Evolutionary conservation across 1,284 basidiomycete genomes (phyloP).

Genomic region (Ceratobasidium sp.): DNA sequence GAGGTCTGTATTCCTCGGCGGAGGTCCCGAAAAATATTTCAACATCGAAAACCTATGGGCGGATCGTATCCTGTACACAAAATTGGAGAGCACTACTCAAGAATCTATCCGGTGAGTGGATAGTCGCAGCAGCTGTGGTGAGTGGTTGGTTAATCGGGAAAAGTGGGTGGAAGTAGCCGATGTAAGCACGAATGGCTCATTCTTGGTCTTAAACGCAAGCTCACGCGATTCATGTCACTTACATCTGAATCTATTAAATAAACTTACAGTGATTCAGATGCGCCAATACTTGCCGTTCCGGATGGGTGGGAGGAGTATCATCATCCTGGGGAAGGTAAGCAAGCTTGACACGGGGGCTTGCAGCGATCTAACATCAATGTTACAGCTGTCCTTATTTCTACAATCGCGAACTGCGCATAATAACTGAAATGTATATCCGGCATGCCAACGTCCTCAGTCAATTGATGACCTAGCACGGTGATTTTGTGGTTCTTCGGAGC

Average conservation of each 20-base stretch:
- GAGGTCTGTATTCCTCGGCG: conserved; percentile 11
- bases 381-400: too few species aligned
- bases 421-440: conserved; percentile 31
- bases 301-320: too few species aligned
- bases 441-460: neutral
- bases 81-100: conserved; percentile 39
- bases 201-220: too few species aligned
- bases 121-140: conserved; percentile 30
- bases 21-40: conserved; percentile 32
- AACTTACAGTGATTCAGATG: too few species aligned
- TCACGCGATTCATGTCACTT: too few species aligned
- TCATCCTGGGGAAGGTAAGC: too few species aligned
- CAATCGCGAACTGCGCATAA: conserved; percentile 10
- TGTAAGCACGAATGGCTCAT: too few species aligned
- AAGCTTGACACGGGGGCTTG: too few species aligned
- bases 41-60: conserved; percentile 44
- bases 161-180: too few species aligned
- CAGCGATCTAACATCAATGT: too few species aligned
- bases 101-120: conserved; percentile 37
- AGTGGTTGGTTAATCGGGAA: neutral
- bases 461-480: conserved; percentile 15
- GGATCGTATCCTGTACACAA: conserved; percentile 40
- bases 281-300: too few species aligned
- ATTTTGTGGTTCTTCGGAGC: conserved; percentile 13
- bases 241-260: too few species aligned